Percentiles rank a stretch among this genome's conserved stretches.
Conservation (phyloP, 2,329 filamentous ascomycete genomes). For the Hypoxylon sp. region DNA sequence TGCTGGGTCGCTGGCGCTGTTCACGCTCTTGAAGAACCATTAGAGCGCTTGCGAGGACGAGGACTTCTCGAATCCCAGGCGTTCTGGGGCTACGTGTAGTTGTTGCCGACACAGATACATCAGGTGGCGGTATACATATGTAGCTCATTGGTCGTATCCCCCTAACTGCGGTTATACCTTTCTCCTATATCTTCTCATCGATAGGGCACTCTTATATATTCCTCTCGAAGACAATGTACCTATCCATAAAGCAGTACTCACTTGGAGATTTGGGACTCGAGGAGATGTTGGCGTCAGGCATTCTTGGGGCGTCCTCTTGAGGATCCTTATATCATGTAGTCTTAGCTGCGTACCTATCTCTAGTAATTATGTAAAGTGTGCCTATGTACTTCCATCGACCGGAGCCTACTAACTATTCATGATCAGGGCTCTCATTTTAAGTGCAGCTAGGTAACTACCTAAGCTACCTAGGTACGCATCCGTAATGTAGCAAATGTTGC, state of each 20-base stretch:
- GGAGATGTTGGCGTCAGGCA: background rate
- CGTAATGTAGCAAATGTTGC: too few species aligned
- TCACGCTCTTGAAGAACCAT: constrained; percentile 48
- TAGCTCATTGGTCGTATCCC: background rate
- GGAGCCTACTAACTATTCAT: background rate
- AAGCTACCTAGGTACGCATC: too few species aligned
- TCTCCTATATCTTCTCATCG: background rate
- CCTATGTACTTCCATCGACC: background rate
- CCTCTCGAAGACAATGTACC: background rate
- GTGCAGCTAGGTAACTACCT: too few species aligned
- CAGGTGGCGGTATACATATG: background rate
- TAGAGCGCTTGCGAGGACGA: constrained; percentile 3
- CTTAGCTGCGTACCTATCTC: background rate
- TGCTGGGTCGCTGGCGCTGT: constrained; percentile 53
- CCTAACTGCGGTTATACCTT: background rate
- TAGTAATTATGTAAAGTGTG: too few species aligned
- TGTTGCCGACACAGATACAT: background rate
- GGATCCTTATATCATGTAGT: background rate
- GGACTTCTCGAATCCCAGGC: background rate
- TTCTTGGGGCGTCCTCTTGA: background rate
- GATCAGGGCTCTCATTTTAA: too few species aligned
- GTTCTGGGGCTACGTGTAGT: background rate
- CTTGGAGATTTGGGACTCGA: background rate
- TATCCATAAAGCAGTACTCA: background rate
- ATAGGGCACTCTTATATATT: background rate